Base-by-base conservation (phyloP, 2,329 filamentous ascomycete genomes). In the Trichophyton schoenleinii region DNA sequence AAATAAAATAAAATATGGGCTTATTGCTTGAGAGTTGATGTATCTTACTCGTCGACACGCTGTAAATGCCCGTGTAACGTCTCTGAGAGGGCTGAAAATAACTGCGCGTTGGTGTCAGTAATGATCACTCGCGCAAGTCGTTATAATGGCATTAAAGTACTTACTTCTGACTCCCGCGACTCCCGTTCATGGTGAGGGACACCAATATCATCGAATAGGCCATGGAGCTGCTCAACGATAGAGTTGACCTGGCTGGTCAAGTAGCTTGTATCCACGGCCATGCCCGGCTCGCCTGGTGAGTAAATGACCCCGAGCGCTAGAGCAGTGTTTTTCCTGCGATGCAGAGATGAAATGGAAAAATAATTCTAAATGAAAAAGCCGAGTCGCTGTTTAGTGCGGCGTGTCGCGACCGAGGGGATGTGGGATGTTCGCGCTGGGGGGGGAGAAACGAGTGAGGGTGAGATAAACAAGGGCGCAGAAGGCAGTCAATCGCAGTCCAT, bases 131-230 rank as follows among this genome's bases (percentile, higher is more conserved):
- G n/a, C 28, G 58, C 28, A 53, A 36, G 18, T 20, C 5, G 34
- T 6, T 22, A 5, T 22, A 18, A 9, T 3, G 8, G 7, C 2
- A 34, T 20, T 13, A 31, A 11, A 11, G n/a, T 4, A 69, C 81
- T 70, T 78, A 95, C 91, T 85, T 96, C 90, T 72, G 89, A 83
- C 73, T 97, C 92, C 69, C 94, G 83, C 58, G 84, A 81, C 72
- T 97, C 91, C 70, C 94, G 88, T 74, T 97, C 94, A 84, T 96
- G 91, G 70, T 79, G 85, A 31, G 92, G 84, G n/a, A 99, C 88
- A 63, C 94, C 94, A 70, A 99, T 99, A 72, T 99, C 92, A 74
- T 99, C 94, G 71, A 96, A 99, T 62, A 97, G 83, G 66, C 88
- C 88, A 76, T 97, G 92, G 64, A 99, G 83, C 76, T 96, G 91